Evolutionary conservation across 805 yeast genomes (phyloP).

Genomic region (Ascoidea tarda): DNA sequence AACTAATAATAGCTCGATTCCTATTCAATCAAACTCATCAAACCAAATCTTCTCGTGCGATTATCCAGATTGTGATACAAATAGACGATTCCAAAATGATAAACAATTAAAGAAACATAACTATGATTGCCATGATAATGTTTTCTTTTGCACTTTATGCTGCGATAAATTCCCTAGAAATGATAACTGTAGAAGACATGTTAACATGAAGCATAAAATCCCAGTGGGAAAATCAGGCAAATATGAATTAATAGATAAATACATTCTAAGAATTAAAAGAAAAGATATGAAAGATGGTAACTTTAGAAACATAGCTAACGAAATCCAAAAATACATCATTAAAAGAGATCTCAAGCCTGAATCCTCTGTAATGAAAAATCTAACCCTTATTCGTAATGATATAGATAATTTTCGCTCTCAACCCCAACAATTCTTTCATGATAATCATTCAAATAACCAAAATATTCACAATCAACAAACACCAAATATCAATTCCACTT

Average conservation of each 20-base stretch:
- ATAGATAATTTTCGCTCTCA: too few relatives aligned
- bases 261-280: background rate
- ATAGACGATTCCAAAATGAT: background rate
- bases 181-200: background rate
- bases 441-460: too few relatives aligned
- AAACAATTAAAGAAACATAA: background rate
- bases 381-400: too few relatives aligned
- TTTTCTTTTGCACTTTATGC: background rate
- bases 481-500: too few relatives aligned
- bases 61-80: background rate
- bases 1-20: too few relatives aligned
- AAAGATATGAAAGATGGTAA: background rate
- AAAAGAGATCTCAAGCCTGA: background rate
- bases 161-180: background rate
- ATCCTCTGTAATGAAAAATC: too few relatives aligned
- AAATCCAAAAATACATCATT: too few relatives aligned
- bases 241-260: background rate
- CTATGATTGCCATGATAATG: background rate
- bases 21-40: too few relatives aligned
- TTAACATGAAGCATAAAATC: background rate
- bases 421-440: too few relatives aligned
- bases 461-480: too few relatives aligned
- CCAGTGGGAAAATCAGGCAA: background rate
- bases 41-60: background rate
- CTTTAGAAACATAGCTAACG: background rate